Percentiles rank a stretch among this genome's conserved stretches.
These are phyloP conservation scores for Drechslerella coelobrocha DNA, from an alignment of 2,329 filamentous ascomycete genomes.

Conservation along the genomic window DNA sequence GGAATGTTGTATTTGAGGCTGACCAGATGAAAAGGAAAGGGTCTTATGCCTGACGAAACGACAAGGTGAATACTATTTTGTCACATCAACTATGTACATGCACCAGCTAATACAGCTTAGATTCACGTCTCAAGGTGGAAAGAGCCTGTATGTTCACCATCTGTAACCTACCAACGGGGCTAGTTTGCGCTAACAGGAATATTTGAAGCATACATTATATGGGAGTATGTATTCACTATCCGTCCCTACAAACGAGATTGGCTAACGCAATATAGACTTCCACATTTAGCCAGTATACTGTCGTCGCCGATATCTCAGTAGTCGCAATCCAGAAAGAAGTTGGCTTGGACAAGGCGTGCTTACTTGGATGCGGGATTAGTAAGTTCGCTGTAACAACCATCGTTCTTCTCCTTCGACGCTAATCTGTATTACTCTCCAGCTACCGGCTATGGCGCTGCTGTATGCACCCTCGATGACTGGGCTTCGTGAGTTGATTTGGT, in stretches of 20 bases:
- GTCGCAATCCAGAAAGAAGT: slow-evolving; percentile 90
- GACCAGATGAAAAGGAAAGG: slow-evolving; percentile 57
- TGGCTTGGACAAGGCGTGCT: slow-evolving; percentile 92
- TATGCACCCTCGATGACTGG: slow-evolving; percentile 57
- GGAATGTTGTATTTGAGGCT: background rate
- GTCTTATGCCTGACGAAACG: slow-evolving; percentile 96
- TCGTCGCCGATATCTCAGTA: slow-evolving; percentile 97
- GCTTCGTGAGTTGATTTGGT: no score
- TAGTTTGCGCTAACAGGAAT: slow-evolving; percentile 62
- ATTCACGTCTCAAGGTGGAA: slow-evolving; percentile 19
- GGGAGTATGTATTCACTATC: slow-evolving; percentile 64
- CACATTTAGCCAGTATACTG: slow-evolving; percentile 98
- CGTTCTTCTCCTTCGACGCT: background rate
- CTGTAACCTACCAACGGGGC: background rate
- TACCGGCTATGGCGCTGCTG: slow-evolving; percentile 93
- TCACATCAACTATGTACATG: background rate
- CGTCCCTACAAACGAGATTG: background rate
- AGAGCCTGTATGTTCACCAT: slow-evolving; percentile 25
- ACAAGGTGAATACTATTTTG: slow-evolving; percentile 64
- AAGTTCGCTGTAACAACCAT: background rate
- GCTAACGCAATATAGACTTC: slow-evolving; percentile 65
- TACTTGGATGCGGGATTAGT: slow-evolving; percentile 95
- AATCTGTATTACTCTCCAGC: slow-evolving; percentile 57
- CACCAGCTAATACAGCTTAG: slow-evolving; percentile 11
- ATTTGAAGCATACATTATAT: slow-evolving; percentile 88